phyloP scores from a whole-genome alignment of 1,284 basidiomycete genomes.

The Boletus sp. region DNA sequence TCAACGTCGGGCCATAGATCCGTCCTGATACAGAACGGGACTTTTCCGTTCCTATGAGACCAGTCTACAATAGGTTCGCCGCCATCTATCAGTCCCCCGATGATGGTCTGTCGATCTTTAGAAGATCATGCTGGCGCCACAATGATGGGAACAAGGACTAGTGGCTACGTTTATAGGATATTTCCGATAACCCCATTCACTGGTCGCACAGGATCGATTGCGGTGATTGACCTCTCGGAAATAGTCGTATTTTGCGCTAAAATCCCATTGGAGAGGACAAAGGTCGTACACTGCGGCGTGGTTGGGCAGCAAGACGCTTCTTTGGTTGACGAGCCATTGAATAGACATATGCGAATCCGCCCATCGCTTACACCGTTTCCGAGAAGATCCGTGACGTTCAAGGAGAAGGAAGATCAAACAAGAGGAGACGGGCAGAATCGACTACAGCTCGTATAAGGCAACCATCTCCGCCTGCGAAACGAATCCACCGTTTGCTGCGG shows the following conservation, averaged over 20 bases:
- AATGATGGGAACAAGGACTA: slow-evolving; percentile 2
- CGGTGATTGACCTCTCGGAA: background rate
- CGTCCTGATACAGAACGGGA: slow-evolving; percentile 7
- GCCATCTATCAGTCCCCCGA: background rate
- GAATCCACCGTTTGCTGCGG: background rate
- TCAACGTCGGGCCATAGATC: slow-evolving; percentile 4
- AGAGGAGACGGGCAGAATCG: slow-evolving; percentile 43
- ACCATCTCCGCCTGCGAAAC: slow-evolving; percentile 18
- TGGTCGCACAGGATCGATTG: slow-evolving; percentile 6
- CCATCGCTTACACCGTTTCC: slow-evolving; percentile 20
- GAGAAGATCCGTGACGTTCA: slow-evolving; percentile 44
- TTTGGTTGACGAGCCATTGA: background rate
- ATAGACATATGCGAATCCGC: background rate
- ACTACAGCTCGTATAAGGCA: slow-evolving; percentile 54
- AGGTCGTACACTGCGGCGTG: background rate
- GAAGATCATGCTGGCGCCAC: slow-evolving; percentile 6
- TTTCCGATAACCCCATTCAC: background rate
- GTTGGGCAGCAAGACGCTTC: background rate
- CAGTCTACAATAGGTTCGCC: background rate
- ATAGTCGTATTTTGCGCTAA: background rate
- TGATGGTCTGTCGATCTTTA: slow-evolving; percentile 11
- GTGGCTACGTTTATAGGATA: background rate
- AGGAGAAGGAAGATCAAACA: slow-evolving; percentile 47
- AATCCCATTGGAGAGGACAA: background rate
- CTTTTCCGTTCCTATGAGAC: background rate